These are phyloP conservation scores for Heterobasidion occidentale DNA, from an alignment of 1,284 basidiomycete genomes.

Conservation along the genomic window DNA sequence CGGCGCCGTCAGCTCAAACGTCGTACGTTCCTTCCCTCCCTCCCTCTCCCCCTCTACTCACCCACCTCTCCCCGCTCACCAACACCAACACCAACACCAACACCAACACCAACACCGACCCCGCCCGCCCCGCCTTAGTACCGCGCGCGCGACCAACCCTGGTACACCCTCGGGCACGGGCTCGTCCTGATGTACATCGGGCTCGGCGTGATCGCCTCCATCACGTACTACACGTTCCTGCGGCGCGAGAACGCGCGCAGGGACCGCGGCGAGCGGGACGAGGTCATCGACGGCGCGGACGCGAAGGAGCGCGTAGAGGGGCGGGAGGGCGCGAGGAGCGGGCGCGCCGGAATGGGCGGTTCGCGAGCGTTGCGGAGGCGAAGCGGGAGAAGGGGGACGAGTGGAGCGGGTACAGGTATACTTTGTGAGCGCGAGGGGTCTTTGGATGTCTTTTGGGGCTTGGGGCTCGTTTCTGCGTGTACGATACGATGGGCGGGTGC, in stretches of 20 bases:
- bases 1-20: conserved; percentile 64
- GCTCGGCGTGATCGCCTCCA: conserved; percentile 49
- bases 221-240: conserved; percentile 37
- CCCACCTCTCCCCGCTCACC: too few relatives aligned
- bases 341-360: conserved; percentile 24
- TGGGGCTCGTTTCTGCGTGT: background rate
- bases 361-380: conserved; percentile 29
- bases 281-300: conserved; percentile 48
- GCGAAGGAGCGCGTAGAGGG: conserved; percentile 10
- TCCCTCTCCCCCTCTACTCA: background rate
- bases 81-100: too few relatives aligned
- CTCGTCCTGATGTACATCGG: conserved; percentile 67
- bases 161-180: conserved; percentile 62
- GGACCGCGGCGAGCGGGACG: conserved; percentile 60
- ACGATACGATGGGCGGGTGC: background rate
- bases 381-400: conserved; percentile 34
- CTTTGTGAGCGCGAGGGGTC: conserved; percentile 14
- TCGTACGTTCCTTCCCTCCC: conserved; percentile 32
- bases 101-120: too few relatives aligned
- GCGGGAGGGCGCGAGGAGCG: conserved; percentile 1
- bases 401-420: conserved; percentile 43
- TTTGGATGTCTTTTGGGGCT: too few relatives aligned
- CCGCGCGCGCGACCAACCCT: conserved; percentile 56
- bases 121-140: too few relatives aligned
- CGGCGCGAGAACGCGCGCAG: conserved; percentile 53